Evolutionary conservation across 1,284 basidiomycete species (phyloP).

Genomic region (Bjerkandera adusta): DNA sequence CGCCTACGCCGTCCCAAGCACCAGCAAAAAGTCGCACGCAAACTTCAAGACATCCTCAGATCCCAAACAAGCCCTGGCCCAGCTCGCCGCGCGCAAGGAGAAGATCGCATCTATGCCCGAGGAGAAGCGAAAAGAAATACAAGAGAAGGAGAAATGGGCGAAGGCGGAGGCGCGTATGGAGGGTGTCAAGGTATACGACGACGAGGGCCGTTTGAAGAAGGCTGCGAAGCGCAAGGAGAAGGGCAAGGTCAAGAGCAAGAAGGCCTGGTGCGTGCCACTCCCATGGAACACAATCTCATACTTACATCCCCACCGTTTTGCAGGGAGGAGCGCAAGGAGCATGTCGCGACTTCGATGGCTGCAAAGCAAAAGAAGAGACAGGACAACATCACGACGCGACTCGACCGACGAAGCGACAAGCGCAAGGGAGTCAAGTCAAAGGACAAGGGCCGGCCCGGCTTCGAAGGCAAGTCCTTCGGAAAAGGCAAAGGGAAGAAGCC

Average conservation of each 20-base stretch:
- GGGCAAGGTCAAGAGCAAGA: slow-evolving; percentile 79
- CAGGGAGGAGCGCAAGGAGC: slow-evolving; percentile 85
- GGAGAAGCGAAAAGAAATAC: slow-evolving; percentile 74
- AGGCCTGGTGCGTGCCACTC: slow-evolving; percentile 67
- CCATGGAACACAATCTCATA: no score
- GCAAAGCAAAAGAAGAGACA: slow-evolving; percentile 85
- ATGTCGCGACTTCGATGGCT: slow-evolving; percentile 68
- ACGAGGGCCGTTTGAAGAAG: slow-evolving; percentile 82
- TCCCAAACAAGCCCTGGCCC: slow-evolving; percentile 79
- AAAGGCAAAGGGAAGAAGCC: slow-evolving; percentile 45
- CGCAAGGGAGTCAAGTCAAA: slow-evolving; percentile 57
- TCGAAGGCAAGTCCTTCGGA: slow-evolving; percentile 78
- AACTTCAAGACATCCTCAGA: slow-evolving; percentile 71
- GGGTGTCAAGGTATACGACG: slow-evolving; percentile 86
- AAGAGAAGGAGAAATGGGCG: slow-evolving; percentile 82
- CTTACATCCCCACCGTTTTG: no score
- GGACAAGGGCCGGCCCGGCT: slow-evolving; percentile 75
- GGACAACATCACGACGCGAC: slow-evolving; percentile 84
- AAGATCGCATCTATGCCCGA: slow-evolving; percentile 72
- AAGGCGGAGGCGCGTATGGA: slow-evolving; percentile 84
- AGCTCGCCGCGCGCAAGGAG: slow-evolving; percentile 72
- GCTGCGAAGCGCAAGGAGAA: slow-evolving; percentile 89
- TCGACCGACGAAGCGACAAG: slow-evolving; percentile 78
- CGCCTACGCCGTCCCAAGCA: slow-evolving; percentile 57
- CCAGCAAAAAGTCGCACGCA: slow-evolving; percentile 47